Conservation (phyloP, 2,329 filamentous ascomycete genomes). For the Penicillium vulpinum region DNA sequence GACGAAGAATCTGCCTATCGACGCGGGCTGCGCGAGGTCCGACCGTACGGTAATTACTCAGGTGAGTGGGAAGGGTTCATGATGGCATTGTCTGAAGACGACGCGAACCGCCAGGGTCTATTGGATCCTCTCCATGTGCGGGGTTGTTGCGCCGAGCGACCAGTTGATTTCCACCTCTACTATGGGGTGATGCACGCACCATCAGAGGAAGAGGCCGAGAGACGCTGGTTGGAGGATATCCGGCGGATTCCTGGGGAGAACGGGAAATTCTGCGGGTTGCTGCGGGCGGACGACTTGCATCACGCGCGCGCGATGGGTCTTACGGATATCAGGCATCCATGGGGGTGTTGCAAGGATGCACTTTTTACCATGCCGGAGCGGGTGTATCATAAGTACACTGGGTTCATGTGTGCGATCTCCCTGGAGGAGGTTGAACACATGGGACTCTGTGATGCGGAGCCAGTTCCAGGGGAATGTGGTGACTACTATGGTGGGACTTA, state of each 20-base stretch:
- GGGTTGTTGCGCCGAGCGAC: not conserved
- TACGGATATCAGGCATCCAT: not conserved
- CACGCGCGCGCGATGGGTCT: constrained; percentile 1
- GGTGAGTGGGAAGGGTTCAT: constrained; percentile 4
- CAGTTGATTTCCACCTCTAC: not conserved
- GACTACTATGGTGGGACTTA: constrained; percentile 2
- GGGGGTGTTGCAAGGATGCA: constrained; percentile 3
- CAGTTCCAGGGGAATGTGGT: not conserved
- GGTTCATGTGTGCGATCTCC: not conserved
- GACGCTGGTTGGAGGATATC: constrained; percentile 2
- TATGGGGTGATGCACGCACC: not conserved
- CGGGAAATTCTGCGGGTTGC: not conserved
- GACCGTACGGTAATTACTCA: not conserved
- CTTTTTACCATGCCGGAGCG: not conserved
- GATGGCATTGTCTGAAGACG: not conserved
- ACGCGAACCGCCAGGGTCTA: not conserved
- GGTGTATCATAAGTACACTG: not conserved
- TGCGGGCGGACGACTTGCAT: not conserved
- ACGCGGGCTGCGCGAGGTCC: not conserved
- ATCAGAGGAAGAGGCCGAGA: not conserved
- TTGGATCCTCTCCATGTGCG: not conserved
- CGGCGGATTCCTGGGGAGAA: not conserved
- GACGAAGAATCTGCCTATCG: not conserved
- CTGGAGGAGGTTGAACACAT: not conserved
- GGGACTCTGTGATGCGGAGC: not conserved